Conservation (phyloP, 306 rosid genomes). For the cucumber (Cucumis sativus) region Cucumber_9930_V3 NC_026656.2:21367001-21367500, state of each 20-base stretch:
- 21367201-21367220: neutral
- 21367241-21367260: neutral
- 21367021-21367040: neutral
- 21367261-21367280: neutral
- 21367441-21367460: neutral
- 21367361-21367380: slow-evolving; percentile 8
- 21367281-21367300: neutral
- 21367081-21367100: neutral
- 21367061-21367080: neutral
- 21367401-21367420: neutral
- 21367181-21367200: neutral
- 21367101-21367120: neutral
- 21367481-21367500: neutral
- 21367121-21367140: neutral
- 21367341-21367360: slow-evolving; percentile 5
- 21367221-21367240: too few relatives aligned
- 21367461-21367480: neutral
- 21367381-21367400: slow-evolving; percentile 2
- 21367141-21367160: neutral
- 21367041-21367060: neutral
- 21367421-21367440: neutral
- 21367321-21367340: neutral
- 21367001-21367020: neutral
- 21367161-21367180: neutral
- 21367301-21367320: neutral